phyloP scores from a whole-genome alignment of 2,329 filamentous ascomycete species.

The Talaromyces sp. region DNA sequence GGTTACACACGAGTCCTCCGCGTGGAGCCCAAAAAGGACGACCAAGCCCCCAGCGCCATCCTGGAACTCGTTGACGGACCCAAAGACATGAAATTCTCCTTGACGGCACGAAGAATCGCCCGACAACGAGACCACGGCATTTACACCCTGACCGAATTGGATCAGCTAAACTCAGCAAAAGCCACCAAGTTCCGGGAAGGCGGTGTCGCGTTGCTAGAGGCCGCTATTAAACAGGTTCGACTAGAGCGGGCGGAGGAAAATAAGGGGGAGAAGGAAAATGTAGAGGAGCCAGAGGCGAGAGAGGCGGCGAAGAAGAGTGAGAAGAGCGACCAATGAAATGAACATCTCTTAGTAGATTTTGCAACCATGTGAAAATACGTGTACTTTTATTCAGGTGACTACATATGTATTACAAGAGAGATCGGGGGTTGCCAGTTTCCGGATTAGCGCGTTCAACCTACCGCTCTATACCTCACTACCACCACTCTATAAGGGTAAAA shows the following conservation, averaged over 20 bases:
- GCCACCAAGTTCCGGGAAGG: constrained; percentile 69
- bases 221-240: constrained; percentile 53
- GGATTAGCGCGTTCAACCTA: no score
- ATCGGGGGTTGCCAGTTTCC: no score
- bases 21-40: constrained; percentile 80
- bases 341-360: neutral
- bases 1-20: constrained; percentile 94
- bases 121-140: constrained; percentile 51
- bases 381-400: neutral
- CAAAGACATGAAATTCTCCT: constrained; percentile 87
- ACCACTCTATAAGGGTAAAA: no score
- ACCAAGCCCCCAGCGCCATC: constrained; percentile 85
- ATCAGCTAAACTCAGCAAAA: constrained; percentile 73
- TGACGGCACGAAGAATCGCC: constrained; percentile 83
- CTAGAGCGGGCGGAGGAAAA: constrained; percentile 36
- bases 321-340: neutral
- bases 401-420: no score
- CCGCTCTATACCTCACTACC: no score
- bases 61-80: constrained; percentile 93
- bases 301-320: neutral
- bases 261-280: constrained; percentile 19
- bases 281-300: no score
- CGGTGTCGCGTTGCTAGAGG: constrained; percentile 65
- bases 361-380: neutral
- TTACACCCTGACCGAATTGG: constrained; percentile 63